These are phyloP conservation scores for Collybiopsis confluens DNA, from an alignment of 768 basidiomycete species.

Conservation along the genomic window DNA sequence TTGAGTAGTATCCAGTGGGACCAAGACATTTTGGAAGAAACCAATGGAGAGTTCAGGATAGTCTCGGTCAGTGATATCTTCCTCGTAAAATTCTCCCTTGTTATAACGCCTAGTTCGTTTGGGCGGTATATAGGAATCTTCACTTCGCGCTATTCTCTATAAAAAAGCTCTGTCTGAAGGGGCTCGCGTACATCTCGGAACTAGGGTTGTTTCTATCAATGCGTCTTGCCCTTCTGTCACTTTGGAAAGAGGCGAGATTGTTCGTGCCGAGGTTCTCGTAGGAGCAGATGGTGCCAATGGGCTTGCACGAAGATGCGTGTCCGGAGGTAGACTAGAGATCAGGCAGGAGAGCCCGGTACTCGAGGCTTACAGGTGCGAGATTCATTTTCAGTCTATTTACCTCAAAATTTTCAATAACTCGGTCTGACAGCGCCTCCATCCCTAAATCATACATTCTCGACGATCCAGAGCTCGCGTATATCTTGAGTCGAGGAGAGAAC, in stretches of 20 bases:
- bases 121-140: constrained; percentile 49
- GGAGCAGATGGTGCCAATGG: constrained; percentile 53
- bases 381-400: not conserved
- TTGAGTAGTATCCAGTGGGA: constrained; percentile 50
- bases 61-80: constrained; percentile 31
- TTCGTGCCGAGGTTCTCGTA: constrained; percentile 48
- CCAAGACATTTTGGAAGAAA: constrained; percentile 45
- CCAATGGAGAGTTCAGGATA: constrained; percentile 32
- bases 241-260: constrained; percentile 33
- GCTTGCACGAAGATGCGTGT: constrained; percentile 22
- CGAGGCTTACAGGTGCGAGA: constrained; percentile 42
- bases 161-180: constrained; percentile 40
- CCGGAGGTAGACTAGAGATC: constrained; percentile 17
- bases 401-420: not conserved
- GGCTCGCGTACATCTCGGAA: constrained; percentile 34
- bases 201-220: constrained; percentile 26
- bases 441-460: constrained; percentile 33
- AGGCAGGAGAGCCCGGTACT: constrained; percentile 14
- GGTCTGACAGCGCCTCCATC: constrained; percentile 30
- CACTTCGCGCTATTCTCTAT: constrained; percentile 47
- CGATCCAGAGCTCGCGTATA: constrained; percentile 33
- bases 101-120: too few relatives aligned
- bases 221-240: constrained; percentile 23
- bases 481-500: constrained; percentile 21
- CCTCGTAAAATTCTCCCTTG: constrained; percentile 16